Evolutionary conservation across 805 yeast genomes (phyloP).

Genomic region (Saccharomycopsis olivae): DNA sequence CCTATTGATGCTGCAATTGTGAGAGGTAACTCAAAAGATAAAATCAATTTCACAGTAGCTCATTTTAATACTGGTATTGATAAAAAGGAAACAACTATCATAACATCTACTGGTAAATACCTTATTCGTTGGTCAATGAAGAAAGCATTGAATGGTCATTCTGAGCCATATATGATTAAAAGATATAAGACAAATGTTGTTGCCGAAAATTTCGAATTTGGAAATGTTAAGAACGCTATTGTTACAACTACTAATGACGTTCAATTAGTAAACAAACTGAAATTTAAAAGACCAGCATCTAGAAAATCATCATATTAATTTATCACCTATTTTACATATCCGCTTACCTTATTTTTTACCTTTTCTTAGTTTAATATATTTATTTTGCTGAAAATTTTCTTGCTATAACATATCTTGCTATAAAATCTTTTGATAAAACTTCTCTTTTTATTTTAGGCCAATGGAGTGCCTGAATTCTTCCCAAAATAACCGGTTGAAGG

Average conservation of each 20-base stretch:
- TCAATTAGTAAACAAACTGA: conserved; percentile 50
- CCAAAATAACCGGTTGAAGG: conserved; percentile 45
- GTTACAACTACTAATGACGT: conserved; percentile 72
- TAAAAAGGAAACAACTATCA: conserved; percentile 56
- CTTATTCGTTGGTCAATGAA: conserved; percentile 71
- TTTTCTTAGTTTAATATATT: not conserved
- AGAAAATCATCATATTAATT: not conserved
- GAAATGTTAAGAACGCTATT: conserved; percentile 59
- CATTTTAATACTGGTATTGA: conserved; percentile 65
- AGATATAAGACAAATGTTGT: conserved; percentile 51
- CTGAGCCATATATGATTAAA: conserved; percentile 51
- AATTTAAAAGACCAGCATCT: conserved; percentile 26
- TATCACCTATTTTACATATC: not conserved
- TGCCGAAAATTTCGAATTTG: conserved; percentile 71
- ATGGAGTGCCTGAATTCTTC: conserved; percentile 50
- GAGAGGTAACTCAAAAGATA: conserved; percentile 35
- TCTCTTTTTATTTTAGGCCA: conserved; percentile 36
- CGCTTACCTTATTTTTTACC: not conserved
- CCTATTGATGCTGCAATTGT: conserved; percentile 68
- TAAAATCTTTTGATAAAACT: too few relatives aligned
- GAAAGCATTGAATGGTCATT: conserved; percentile 43
- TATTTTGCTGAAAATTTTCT: not conserved
- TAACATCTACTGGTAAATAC: conserved; percentile 74
- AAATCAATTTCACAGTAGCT: conserved; percentile 58
- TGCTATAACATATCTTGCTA: too few relatives aligned